phyloP scores from a whole-genome alignment of 148 eudicot species.

The Vaccinium darrowii region DNA sequence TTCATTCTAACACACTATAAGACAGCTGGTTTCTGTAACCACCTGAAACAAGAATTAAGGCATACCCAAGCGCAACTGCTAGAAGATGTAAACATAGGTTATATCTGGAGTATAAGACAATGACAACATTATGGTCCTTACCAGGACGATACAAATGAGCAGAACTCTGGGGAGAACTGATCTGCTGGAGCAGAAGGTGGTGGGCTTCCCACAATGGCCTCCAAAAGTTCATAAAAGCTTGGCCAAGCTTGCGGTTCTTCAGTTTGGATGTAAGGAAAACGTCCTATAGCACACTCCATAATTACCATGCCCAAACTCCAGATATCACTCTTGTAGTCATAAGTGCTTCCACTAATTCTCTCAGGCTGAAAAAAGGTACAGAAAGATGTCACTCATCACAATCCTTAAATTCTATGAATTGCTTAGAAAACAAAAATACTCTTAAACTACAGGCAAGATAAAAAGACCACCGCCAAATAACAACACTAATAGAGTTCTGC shows the following conservation, averaged over 20 bases:
- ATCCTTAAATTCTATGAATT: background rate
- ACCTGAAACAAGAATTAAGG: background rate
- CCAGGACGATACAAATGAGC: constrained; percentile 93
- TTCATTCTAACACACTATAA: background rate
- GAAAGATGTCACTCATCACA: background rate
- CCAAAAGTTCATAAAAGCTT: constrained; percentile 89
- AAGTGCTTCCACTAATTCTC: constrained; percentile 89
- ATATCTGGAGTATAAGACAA: background rate
- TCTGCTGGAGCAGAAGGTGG: constrained; percentile 93
- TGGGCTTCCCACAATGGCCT: constrained; percentile 75
- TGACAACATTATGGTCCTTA: constrained; percentile 25
- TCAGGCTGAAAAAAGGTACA: constrained; percentile 61
- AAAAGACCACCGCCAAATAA: background rate
- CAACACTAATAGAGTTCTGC: background rate
- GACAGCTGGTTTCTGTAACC: background rate
- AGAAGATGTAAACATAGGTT: background rate
- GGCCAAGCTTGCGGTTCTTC: constrained; percentile 81
- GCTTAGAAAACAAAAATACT: background rate
- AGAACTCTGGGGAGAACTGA: constrained; percentile 97
- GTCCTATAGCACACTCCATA: constrained; percentile 97
- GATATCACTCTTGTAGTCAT: constrained; percentile 89
- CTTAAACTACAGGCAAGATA: background rate
- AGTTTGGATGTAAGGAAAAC: constrained; percentile 82
- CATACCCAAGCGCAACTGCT: background rate
- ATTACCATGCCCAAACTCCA: constrained; percentile 98